Percentiles rank a stretch among this genome's conserved stretches.
phyloP scores from a whole-genome alignment of 148 eudicot genomes.

The Chenopodium berlandieri region DNA sequence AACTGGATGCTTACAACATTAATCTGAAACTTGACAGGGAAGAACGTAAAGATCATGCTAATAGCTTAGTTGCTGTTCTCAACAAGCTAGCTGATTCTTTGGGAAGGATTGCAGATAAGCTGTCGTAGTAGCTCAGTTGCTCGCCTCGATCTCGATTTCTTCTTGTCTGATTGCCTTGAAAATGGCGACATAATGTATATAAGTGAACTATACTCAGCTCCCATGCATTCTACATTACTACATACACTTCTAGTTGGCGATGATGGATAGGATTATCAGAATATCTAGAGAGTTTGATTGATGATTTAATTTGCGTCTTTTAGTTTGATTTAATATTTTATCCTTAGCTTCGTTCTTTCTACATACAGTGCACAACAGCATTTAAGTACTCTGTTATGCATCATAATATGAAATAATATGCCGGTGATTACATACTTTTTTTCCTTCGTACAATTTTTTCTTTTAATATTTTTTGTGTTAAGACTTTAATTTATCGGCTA shows the following conservation, averaged over 20 bases:
- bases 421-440: too few relatives aligned
- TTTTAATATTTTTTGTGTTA: too few relatives aligned
- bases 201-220: background rate
- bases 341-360: background rate
- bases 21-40: slow-evolving; percentile 63
- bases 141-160: background rate
- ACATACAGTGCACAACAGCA: background rate
- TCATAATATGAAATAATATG: too few relatives aligned
- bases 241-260: background rate
- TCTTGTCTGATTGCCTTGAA: background rate
- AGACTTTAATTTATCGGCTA: too few relatives aligned
- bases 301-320: background rate
- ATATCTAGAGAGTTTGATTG: background rate
- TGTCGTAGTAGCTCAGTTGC: slow-evolving; percentile 12
- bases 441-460: too few relatives aligned
- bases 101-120: slow-evolving; percentile 88
- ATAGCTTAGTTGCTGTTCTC: slow-evolving; percentile 66
- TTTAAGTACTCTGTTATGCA: too few relatives aligned
- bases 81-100: slow-evolving; percentile 84
- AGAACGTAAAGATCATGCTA: slow-evolving; percentile 62
- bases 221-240: background rate
- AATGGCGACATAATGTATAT: background rate
- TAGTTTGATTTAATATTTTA: background rate
- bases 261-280: background rate
- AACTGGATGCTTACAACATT: slow-evolving; percentile 73